Conservation (phyloP, 2,329 filamentous ascomycete species). For the Calonectria leucothoes region DNA sequence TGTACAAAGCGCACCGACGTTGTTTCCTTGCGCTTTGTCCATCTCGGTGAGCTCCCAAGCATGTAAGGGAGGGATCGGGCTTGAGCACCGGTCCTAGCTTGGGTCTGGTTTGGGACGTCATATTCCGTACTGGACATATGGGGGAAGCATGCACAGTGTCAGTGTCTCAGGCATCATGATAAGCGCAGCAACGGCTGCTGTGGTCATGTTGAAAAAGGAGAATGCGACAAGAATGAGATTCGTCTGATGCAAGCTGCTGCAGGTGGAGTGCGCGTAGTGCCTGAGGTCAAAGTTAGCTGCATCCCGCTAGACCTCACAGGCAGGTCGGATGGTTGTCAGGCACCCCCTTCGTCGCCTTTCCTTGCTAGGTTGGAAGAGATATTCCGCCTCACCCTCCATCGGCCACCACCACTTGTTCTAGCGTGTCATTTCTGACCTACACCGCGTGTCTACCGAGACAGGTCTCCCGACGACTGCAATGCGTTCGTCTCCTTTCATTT, state of each 20-base stretch:
- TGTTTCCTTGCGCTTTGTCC: background rate
- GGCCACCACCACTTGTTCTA: background rate
- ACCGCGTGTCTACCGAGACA: background rate
- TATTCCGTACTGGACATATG: background rate
- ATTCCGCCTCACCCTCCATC: conserved; percentile 6
- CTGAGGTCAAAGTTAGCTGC: background rate
- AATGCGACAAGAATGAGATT: conserved; percentile 1
- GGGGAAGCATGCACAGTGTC: conserved; percentile 1
- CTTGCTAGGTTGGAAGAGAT: background rate
- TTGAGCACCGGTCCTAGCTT: background rate
- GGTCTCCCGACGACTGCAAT: background rate
- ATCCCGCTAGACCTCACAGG: background rate
- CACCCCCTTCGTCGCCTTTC: background rate
- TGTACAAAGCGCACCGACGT: background rate
- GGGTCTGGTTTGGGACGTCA: conserved; percentile 8
- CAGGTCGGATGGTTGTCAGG: conserved; percentile 4
- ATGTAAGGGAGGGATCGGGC: background rate
- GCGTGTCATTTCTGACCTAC: background rate
- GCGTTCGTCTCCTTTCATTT: background rate
- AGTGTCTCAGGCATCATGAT: background rate
- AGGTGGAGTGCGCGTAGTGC: conserved; percentile 4
- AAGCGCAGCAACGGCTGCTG: background rate
- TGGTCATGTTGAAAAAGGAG: background rate
- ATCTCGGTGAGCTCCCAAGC: background rate
- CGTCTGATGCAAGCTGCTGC: conserved; percentile 1